These are phyloP conservation scores for Komagataella kurtzmanii DNA, from an alignment of 805 yeast species.

Conservation along the genomic window DNA sequence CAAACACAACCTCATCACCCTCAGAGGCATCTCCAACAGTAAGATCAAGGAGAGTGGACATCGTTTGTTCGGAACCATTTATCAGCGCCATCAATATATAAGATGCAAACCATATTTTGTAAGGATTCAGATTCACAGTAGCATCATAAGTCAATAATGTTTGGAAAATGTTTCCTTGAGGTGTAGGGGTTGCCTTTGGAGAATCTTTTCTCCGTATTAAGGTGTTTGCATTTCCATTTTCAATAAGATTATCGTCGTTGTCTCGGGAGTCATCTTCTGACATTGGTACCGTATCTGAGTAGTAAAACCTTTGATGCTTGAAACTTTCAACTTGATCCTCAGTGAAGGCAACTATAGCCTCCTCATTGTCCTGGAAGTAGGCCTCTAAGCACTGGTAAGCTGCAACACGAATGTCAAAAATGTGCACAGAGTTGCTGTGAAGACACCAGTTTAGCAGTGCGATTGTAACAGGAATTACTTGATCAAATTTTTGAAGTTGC, in stretches of 20 bases:
- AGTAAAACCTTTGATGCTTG: conserved; percentile 6
- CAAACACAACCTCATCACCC: conserved; percentile 57
- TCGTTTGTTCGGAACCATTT: conserved; percentile 36
- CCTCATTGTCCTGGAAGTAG: conserved; percentile 50
- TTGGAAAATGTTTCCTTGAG: conserved; percentile 52
- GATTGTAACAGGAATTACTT: conserved; percentile 50
- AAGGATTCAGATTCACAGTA: conserved; percentile 67
- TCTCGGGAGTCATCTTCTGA: conserved; percentile 1
- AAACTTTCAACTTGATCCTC: conserved; percentile 46
- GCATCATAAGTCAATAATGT: conserved; percentile 68
- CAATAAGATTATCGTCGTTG: background rate
- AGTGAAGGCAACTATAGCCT: conserved; percentile 49
- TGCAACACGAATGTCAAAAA: conserved; percentile 71
- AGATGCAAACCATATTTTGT: conserved; percentile 74
- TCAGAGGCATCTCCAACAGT: conserved; percentile 41
- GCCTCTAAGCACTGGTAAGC: conserved; percentile 55
- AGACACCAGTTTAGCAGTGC: conserved; percentile 80
- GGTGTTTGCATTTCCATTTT: background rate
- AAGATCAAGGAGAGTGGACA: conserved; percentile 33
- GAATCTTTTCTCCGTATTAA: background rate
- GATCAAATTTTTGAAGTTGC: conserved; percentile 16
- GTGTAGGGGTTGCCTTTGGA: conserved; percentile 6
- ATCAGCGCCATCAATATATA: conserved; percentile 50
- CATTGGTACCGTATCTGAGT: background rate
- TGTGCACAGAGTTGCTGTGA: conserved; percentile 66